These are phyloP conservation scores for Calendula officinalis DNA, from an alignment of 129 eudicot genomes.

Conservation along the genomic window DNA sequence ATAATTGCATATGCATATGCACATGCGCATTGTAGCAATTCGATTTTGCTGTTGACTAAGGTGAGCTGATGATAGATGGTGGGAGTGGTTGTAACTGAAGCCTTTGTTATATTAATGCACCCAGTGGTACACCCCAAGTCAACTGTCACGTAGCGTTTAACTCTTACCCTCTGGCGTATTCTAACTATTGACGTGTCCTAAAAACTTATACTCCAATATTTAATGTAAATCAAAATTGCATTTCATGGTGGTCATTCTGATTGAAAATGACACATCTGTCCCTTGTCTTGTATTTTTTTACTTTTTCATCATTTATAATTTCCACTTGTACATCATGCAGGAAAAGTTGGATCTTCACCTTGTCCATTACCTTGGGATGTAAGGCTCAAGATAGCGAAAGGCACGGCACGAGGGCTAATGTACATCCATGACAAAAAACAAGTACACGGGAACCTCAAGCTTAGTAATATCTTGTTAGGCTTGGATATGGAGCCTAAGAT, in stretches of 20 bases:
- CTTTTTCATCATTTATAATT: background rate
- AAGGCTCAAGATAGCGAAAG: conserved; percentile 88
- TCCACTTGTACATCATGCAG: conserved; percentile 36
- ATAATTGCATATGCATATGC: too few relatives aligned
- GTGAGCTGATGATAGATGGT: conserved; percentile 44
- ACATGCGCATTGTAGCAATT: conserved; percentile 35
- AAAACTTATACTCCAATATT: background rate
- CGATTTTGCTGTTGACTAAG: conserved; percentile 14
- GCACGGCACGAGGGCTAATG: conserved; percentile 82
- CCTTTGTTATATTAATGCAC: conserved; percentile 37
- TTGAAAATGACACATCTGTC: conserved; percentile 38
- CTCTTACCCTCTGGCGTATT: conserved; percentile 34
- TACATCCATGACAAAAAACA: conserved; percentile 93
- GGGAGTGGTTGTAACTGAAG: conserved; percentile 73
- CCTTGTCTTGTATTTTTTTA: conserved; percentile 10
- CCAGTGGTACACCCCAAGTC: conserved; percentile 36
- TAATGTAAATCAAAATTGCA: background rate
- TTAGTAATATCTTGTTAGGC: conserved; percentile 71
- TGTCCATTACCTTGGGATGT: conserved; percentile 86
- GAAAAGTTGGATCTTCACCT: conserved; percentile 93
- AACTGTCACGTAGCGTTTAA: conserved; percentile 43
- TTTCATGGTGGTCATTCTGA: conserved; percentile 23
- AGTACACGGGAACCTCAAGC: conserved; percentile 92
- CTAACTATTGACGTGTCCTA: conserved; percentile 32
- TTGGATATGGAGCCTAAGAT: conserved; percentile 91